A percentile compares a stretch with the other conserved stretches of the same genome.
Conservation (phyloP, 148 eudicot genomes). For the Chenopodium berlandieri region DNA sequence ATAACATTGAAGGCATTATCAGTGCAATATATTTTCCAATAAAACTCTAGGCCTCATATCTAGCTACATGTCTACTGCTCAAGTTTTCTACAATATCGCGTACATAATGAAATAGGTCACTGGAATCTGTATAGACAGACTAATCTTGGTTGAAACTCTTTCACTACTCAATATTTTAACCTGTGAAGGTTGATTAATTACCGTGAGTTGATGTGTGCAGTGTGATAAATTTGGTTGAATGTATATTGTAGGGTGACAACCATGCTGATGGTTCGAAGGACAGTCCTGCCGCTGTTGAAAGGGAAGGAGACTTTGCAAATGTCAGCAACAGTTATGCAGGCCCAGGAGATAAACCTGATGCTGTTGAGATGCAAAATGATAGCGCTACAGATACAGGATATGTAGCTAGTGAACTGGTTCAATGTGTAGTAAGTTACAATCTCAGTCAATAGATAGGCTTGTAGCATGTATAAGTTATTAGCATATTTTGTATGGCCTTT, state of each 20-base stretch:
- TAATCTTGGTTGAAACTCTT: neutral
- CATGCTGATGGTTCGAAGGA: slow-evolving; percentile 13
- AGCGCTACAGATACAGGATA: neutral
- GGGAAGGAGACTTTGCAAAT: slow-evolving; percentile 9
- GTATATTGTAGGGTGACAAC: slow-evolving; percentile 17
- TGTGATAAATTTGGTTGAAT: slow-evolving; percentile 6
- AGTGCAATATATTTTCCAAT: too few species aligned
- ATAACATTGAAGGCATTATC: too few species aligned
- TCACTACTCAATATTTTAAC: neutral
- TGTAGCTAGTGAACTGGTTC: slow-evolving; percentile 1
- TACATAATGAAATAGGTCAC: too few species aligned
- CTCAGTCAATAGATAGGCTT: neutral
- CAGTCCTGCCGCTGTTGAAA: slow-evolving; percentile 1
- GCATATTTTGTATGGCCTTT: neutral
- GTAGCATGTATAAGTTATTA: neutral
- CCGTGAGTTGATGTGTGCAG: neutral
- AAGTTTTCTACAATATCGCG: neutral
- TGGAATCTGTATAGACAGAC: neutral
- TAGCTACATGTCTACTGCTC: neutral
- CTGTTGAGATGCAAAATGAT: slow-evolving; percentile 10
- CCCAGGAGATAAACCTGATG: neutral
- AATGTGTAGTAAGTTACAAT: slow-evolving; percentile 8
- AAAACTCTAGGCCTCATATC: too few species aligned
- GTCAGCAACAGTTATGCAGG: neutral
- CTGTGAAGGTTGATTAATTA: neutral